Evolutionary conservation across 345 rosid genomes (phyloP).

Genomic region (Syzygium oleosum): DNA sequence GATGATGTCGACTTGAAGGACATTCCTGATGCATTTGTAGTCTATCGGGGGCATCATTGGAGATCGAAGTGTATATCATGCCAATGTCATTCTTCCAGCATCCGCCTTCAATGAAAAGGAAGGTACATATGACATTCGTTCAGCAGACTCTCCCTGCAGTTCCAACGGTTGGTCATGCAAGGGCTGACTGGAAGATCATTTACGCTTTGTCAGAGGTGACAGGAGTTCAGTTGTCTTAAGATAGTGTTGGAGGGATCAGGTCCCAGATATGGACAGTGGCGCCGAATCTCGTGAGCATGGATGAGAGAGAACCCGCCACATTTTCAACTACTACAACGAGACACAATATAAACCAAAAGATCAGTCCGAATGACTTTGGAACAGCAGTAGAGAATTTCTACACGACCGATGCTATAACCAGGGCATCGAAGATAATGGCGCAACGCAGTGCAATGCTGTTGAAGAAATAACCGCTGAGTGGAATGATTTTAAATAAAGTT

Average conservation of each 20-base stretch:
- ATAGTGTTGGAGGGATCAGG: conserved; percentile 50
- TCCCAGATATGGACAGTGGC: conserved; percentile 75
- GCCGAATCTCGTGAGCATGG: conserved; percentile 67
- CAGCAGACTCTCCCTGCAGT: conserved; percentile 94
- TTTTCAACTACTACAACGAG: conserved; percentile 57
- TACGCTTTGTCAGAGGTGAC: conserved; percentile 88
- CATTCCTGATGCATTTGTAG: conserved; percentile 79
- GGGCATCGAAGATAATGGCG: conserved; percentile 99
- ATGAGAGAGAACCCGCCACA: conserved; percentile 73
- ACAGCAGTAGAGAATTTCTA: conserved; percentile 68
- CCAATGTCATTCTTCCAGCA: conserved; percentile 89
- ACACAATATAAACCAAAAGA: conserved; percentile 32
- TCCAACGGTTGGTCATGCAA: conserved; percentile 93
- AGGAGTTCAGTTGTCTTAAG: conserved; percentile 66
- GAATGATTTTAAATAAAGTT: neutral
- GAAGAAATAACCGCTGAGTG: conserved; percentile 44
- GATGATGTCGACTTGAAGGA: conserved; percentile 81
- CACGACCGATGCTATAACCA: conserved; percentile 87
- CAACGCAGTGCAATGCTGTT: conserved; percentile 77
- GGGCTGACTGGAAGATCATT: conserved; percentile 95
- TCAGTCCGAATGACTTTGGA: conserved; percentile 54
- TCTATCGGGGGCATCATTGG: conserved; percentile 97
- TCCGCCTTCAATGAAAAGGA: conserved; percentile 91
- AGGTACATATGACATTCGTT: conserved; percentile 67
- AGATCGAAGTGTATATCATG: conserved; percentile 73